Conservation (phyloP, 768 basidiomycete genomes). For the Hygrophorus russula region DNA sequence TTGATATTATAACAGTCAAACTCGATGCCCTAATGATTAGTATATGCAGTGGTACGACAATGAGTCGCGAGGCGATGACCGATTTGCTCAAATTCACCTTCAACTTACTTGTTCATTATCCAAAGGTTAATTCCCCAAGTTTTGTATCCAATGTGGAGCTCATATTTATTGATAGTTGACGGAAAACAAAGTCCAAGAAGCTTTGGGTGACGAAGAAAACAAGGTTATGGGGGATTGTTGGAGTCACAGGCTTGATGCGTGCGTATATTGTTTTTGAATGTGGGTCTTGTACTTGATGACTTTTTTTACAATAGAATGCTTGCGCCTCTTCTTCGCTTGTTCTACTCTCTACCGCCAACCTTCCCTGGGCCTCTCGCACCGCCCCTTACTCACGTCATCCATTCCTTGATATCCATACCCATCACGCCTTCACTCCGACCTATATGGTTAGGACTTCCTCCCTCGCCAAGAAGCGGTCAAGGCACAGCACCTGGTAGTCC, state of each 20-base stretch:
- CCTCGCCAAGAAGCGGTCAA: conserved; percentile 9
- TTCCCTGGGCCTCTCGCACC: conserved; percentile 54
- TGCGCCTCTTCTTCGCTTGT: conserved; percentile 57
- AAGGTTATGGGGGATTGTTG: conserved; percentile 67
- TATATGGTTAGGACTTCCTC: conserved; percentile 50
- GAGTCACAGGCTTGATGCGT: conserved; percentile 66
- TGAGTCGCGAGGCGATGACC: conserved; percentile 61
- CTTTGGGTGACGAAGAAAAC: conserved; percentile 15
- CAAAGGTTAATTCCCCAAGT: conserved; percentile 39
- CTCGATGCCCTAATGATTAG: conserved; percentile 43
- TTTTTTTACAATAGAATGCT: conserved; percentile 33
- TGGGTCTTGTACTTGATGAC: background rate
- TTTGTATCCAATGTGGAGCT: background rate
- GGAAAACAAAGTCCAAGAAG: conserved; percentile 33
- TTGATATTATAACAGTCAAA: conserved; percentile 51
- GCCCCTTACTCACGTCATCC: conserved; percentile 74
- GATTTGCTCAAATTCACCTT: conserved; percentile 82
- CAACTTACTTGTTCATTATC: conserved; percentile 74
- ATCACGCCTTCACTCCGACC: conserved; percentile 41
- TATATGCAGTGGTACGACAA: conserved; percentile 38
- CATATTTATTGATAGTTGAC: conserved; percentile 20
- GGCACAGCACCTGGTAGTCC: conserved; percentile 24
- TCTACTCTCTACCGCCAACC: conserved; percentile 52
- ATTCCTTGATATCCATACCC: conserved; percentile 73
- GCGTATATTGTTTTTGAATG: conserved; percentile 14